These are phyloP conservation scores for Limnanthes douglasii DNA, from an alignment of 345 rosid genomes.

Conservation along the genomic window DNA sequence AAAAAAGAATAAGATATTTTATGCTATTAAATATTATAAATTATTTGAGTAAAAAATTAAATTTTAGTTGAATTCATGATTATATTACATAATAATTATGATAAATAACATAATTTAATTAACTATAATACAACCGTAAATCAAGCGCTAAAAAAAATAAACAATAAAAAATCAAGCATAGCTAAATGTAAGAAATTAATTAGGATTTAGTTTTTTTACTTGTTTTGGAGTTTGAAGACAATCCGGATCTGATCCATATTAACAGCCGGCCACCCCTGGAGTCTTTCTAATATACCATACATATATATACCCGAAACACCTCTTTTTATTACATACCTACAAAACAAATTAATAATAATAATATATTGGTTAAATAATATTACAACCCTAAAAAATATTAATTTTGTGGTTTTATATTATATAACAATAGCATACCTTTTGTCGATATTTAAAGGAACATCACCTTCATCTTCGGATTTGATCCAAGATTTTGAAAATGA, in stretches of 20 bases:
- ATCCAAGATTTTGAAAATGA: constrained; percentile 56
- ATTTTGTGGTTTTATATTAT: background rate
- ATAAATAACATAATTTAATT: background rate
- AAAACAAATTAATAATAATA: background rate
- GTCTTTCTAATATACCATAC: constrained; percentile 58
- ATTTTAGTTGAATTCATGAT: too few relatives aligned
- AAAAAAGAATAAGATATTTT: background rate
- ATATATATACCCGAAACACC: constrained; percentile 54
- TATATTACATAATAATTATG: background rate
- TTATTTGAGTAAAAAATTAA: too few relatives aligned
- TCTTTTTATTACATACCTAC: constrained; percentile 59
- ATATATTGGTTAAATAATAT: background rate
- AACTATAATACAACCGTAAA: background rate
- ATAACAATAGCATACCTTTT: constrained; percentile 33
- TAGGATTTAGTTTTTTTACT: constrained; percentile 32
- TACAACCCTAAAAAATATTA: background rate
- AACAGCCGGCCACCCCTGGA: constrained; percentile 66
- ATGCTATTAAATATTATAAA: too few relatives aligned
- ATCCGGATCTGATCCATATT: constrained; percentile 81
- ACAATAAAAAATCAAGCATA: too few relatives aligned
- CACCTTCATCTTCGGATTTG: constrained; percentile 8
- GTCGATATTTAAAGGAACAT: constrained; percentile 69
- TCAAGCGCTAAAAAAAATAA: too few relatives aligned
- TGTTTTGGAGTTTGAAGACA: constrained; percentile 75
- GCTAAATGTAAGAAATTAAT: background rate